Conservation (phyloP, 352 stramenopile species). For the Globisporangium cederbergense region DNA sequence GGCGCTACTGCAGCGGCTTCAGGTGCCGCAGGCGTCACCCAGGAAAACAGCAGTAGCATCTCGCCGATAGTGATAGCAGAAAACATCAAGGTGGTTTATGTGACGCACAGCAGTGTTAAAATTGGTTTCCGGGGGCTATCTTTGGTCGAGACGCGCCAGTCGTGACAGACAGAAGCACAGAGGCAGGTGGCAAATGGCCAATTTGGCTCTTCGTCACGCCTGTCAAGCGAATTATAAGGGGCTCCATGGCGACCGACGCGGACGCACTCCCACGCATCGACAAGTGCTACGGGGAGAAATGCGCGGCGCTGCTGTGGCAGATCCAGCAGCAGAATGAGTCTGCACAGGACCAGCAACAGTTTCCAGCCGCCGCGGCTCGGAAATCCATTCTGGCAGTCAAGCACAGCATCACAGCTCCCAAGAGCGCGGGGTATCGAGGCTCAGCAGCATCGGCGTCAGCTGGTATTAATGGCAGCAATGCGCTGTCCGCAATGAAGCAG, state of each 20-base stretch:
- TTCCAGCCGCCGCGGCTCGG: neutral
- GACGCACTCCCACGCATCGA: conserved; percentile 13
- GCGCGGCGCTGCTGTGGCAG: conserved; percentile 6
- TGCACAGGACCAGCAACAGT: neutral
- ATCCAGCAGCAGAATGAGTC: neutral
- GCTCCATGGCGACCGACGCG: neutral
- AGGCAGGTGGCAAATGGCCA: neutral
- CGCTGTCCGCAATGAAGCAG: neutral
- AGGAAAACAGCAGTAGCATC: neutral
- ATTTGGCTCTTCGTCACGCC: neutral
- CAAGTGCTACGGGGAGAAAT: conserved; percentile 15
- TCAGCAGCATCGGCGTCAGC: neutral
- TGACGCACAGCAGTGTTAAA: conserved; percentile 2
- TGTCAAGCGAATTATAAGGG: neutral
- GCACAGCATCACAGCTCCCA: conserved; percentile 3
- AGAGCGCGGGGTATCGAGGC: conserved; percentile 11
- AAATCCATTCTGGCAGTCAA: conserved; percentile 2
- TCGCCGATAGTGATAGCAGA: neutral
- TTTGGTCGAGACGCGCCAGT: neutral
- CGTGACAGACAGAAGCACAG: neutral
- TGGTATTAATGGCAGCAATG: neutral
- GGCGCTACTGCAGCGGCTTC: conserved; percentile 44
- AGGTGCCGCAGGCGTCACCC: conserved; percentile 13
- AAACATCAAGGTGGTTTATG: neutral
- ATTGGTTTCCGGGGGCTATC: neutral